These are phyloP conservation scores for Pseudogymnoascus sp. DNA, from an alignment of 2,329 filamentous ascomycete species.

Conservation along the genomic window DNA sequence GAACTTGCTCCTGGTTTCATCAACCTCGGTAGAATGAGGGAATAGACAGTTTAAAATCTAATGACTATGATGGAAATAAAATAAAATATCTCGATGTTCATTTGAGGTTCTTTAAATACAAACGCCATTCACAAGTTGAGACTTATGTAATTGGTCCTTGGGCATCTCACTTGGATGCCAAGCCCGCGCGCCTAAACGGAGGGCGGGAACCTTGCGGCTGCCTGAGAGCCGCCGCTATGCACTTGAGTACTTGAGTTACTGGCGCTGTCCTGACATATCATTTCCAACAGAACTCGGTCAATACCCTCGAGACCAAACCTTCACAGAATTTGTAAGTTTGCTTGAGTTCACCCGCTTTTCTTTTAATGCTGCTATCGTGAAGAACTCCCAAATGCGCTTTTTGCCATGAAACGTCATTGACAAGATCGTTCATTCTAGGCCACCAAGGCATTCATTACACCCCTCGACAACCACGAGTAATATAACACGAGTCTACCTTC, in stretches of 20 bases:
- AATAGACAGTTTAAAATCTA: not conserved
- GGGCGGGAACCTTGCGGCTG: not conserved
- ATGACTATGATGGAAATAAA: not conserved
- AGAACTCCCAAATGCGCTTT: not conserved
- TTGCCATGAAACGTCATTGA: constrained; percentile 1
- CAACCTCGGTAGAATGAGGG: not conserved
- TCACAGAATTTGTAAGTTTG: not conserved
- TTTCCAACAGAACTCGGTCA: constrained; percentile 4
- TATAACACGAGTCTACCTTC: not conserved
- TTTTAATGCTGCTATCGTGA: not conserved
- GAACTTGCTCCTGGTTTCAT: not conserved
- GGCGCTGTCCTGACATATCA: constrained; percentile 3
- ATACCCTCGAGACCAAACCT: not conserved
- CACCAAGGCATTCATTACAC: not conserved
- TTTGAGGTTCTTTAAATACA: not conserved
- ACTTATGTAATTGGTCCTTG: not conserved
- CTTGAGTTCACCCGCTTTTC: not conserved
- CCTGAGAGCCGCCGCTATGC: constrained; percentile 2
- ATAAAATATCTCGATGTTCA: not conserved
- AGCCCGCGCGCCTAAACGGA: constrained; percentile 2
- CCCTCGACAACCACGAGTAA: not conserved
- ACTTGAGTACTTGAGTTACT: not conserved
- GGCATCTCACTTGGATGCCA: not conserved
- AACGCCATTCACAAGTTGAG: not conserved
- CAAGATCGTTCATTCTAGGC: constrained; percentile 1